These are phyloP conservation scores for Agaricus blazei DNA, from an alignment of 768 basidiomycete species.

Conservation along the genomic window DNA sequence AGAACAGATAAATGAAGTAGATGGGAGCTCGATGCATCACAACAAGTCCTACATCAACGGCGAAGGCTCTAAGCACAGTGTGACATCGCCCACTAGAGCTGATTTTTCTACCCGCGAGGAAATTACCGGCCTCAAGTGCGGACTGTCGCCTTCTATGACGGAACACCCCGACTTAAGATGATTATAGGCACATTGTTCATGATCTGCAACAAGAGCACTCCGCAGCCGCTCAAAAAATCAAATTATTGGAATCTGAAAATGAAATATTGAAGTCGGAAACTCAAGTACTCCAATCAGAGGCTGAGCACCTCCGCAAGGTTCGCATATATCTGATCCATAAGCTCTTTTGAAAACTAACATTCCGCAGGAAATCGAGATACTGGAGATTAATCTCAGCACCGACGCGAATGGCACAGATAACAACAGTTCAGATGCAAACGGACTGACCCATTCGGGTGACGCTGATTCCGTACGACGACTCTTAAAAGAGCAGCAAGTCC, in stretches of 20 bases:
- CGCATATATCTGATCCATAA: not conserved
- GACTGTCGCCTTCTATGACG: not conserved
- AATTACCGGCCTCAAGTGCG: slow-evolving; percentile 79
- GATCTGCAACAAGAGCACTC: slow-evolving; percentile 82
- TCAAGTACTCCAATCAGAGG: slow-evolving; percentile 56
- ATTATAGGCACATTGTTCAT: slow-evolving; percentile 73
- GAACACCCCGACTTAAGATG: not conserved
- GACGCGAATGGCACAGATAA: slow-evolving; percentile 37
- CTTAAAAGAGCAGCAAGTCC: slow-evolving; percentile 43
- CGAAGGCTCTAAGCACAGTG: slow-evolving; percentile 13
- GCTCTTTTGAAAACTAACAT: slow-evolving; percentile 2
- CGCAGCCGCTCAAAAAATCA: slow-evolving; percentile 54
- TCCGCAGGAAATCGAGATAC: slow-evolving; percentile 61
- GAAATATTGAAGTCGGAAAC: slow-evolving; percentile 65
- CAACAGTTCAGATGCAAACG: slow-evolving; percentile 28
- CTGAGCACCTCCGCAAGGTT: slow-evolving; percentile 72
- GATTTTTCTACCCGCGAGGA: slow-evolving; percentile 58
- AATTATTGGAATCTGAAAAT: slow-evolving; percentile 76
- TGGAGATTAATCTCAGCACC: slow-evolving; percentile 74
- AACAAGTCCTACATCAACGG: slow-evolving; percentile 47
- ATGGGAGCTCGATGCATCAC: slow-evolving; percentile 57
- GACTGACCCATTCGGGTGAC: slow-evolving; percentile 20
- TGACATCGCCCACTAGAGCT: slow-evolving; percentile 41
- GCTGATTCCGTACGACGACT: slow-evolving; percentile 35
- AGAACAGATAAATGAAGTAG: slow-evolving; percentile 42